Percentiles rank a stretch among this genome's conserved stretches.
Conservation (phyloP, 768 basidiomycete genomes). For the Tylopilus balloui region DNA sequence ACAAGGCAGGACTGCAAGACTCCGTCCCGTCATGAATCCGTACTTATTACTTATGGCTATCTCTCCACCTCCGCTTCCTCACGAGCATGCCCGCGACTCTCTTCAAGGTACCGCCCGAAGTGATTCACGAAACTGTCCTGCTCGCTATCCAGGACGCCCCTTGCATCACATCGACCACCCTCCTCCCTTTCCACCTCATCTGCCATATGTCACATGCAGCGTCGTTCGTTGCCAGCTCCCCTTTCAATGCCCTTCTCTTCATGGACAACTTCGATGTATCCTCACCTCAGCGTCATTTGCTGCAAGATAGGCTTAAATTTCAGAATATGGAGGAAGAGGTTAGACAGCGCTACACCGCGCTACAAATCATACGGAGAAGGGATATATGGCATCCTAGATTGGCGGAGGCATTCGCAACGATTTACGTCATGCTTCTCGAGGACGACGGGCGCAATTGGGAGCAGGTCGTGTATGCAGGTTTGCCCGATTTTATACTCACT, state of each 20-base stretch:
- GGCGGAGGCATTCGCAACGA: slow-evolving; percentile 45
- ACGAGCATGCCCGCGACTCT: slow-evolving; percentile 33
- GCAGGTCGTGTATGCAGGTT: slow-evolving; percentile 42
- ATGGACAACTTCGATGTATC: slow-evolving; percentile 45
- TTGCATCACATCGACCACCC: slow-evolving; percentile 33
- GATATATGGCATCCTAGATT: slow-evolving; percentile 35
- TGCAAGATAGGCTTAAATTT: slow-evolving; percentile 20
- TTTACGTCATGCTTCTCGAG: slow-evolving; percentile 57
- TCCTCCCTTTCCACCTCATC: slow-evolving; percentile 30
- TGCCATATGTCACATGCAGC: slow-evolving; percentile 33
- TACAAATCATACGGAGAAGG: slow-evolving; percentile 42
- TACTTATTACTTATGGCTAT: slow-evolving; percentile 23
- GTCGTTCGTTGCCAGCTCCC: slow-evolving; percentile 22
- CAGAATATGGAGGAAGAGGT: slow-evolving; percentile 42
- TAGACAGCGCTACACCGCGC: slow-evolving; percentile 39
- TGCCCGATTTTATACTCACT: slow-evolving; percentile 37
- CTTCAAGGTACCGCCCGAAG: slow-evolving; percentile 31
- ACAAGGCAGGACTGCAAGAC: slow-evolving; percentile 20
- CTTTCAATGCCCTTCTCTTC: slow-evolving; percentile 40
- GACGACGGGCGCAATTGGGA: slow-evolving; percentile 46
- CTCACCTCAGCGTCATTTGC: slow-evolving; percentile 39
- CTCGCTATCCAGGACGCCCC: slow-evolving; percentile 28
- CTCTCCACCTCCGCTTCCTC: slow-evolving; percentile 12
- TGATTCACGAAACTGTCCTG: slow-evolving; percentile 35
- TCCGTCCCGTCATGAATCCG: slow-evolving; percentile 26